Base-by-base conservation (phyloP, 1,284 basidiomycete genomes). In the Coniophora puteana region DNA sequence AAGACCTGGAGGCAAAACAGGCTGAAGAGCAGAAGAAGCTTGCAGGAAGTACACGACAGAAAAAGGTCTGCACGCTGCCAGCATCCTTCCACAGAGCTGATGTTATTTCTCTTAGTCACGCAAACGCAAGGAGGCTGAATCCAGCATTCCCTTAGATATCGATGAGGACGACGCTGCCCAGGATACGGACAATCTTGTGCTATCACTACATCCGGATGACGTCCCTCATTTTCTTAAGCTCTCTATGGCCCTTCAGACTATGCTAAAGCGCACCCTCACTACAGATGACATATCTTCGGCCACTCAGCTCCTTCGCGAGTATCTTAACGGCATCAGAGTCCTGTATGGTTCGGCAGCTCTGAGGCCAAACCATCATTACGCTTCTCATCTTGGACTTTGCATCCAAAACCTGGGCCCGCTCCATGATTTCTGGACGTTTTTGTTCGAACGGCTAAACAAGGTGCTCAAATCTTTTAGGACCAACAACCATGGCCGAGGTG, bases 361-460 rank as follows among this genome's bases (percentile, higher is more conserved):
- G 18, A 47, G 51, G 26, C 61, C 60, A 11, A 64, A 61, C 33
- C 54, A 63, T 31, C 63, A 63, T 38, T 65, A 59, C 21, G 51
- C 57, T 0, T 61, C 51, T 0, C 57, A 65, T 37, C 52, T 51
- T 3, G 29, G 40, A 0, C 45, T 52, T 3, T 58, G 37, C 30
- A 41, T 61, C 2, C 48, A 46, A 1, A 50, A 62, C 35, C 66
- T 52, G 41, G 63, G 65, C 0, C 66, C 66, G 0, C 27, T 68
- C 1, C 54, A 57, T 14, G 57, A 48, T 6, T 67, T 65, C 37
- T 67, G 65, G 65, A 66, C 55, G 0, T 67, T 67, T 32, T 38
- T 67, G 1, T 66, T 65, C 41, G 65, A 67, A 37, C 50, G 57
- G 0, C 32, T 67, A 5, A 67, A 66, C 40, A 65, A 65, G 28